A percentile compares a stretch with the other conserved stretches of the same genome.
Evolutionary conservation across 805 yeast species (phyloP).

Genomic region (Alloascoidea hylecoeti): DNA sequence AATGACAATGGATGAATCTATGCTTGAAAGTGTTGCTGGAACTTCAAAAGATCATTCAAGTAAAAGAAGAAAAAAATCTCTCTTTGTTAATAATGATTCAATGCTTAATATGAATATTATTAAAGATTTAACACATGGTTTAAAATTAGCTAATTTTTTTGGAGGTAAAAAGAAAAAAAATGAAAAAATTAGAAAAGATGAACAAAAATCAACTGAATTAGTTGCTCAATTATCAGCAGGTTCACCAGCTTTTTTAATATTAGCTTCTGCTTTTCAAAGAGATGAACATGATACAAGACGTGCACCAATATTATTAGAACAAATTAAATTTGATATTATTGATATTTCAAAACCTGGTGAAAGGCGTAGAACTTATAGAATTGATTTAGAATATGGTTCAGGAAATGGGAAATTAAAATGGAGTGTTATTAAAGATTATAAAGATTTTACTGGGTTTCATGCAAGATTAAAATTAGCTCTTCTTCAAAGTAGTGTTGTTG

Average conservation of each 20-base stretch:
- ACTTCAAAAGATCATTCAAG: no score
- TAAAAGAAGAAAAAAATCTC: no score
- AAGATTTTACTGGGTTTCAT: slow-evolving; percentile 62
- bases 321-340: slow-evolving; percentile 51
- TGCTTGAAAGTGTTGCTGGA: no score
- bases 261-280: slow-evolving; percentile 48
- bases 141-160: slow-evolving; percentile 6
- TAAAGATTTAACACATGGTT: slow-evolving; percentile 2
- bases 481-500: no score
- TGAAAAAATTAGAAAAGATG: slow-evolving; percentile 10
- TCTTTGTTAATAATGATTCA: no score
- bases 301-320: slow-evolving; percentile 69
- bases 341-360: slow-evolving; percentile 25
- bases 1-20: no score
- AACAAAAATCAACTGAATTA: slow-evolving; percentile 18
- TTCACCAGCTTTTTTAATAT: slow-evolving; percentile 49
- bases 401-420: slow-evolving; percentile 69
- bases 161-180: slow-evolving; percentile 9
- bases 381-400: slow-evolving; percentile 85
- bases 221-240: slow-evolving; percentile 43
- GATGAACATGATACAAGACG: slow-evolving; percentile 65
- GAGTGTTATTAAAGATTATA: slow-evolving; percentile 60
- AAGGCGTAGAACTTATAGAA: slow-evolving; percentile 31
- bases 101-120: neutral
- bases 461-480: slow-evolving; percentile 44